Evolutionary conservation across 768 basidiomycete genomes (phyloP).

Genomic region (Podaxis sp.): DNA sequence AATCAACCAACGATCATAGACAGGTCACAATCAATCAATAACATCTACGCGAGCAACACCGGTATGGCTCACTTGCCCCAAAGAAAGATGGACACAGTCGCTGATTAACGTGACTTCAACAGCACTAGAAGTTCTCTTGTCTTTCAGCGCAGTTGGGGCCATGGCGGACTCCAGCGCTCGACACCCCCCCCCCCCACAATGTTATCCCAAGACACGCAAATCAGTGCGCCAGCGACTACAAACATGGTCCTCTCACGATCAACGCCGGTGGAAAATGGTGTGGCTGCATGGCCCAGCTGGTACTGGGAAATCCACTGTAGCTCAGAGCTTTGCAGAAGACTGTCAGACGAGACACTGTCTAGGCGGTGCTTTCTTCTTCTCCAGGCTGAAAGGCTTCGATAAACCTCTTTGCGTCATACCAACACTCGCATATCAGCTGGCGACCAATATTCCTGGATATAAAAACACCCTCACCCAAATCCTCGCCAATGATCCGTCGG

Average conservation of each 20-base stretch:
- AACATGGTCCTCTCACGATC: not conserved
- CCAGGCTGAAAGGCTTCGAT: not conserved
- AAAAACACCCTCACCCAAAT: not conserved
- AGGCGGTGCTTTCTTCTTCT: not conserved
- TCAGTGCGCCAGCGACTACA: not conserved
- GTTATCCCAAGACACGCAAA: not conserved
- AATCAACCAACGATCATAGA: too few relatives aligned
- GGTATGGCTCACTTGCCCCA: too few relatives aligned
- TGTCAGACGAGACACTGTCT: not conserved
- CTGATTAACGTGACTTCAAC: too few relatives aligned
- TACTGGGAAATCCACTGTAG: not conserved
- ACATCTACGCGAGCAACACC: too few relatives aligned
- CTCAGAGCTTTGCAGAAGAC: not conserved
- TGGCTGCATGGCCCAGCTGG: not conserved
- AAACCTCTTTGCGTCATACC: not conserved
- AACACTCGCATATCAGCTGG: not conserved
- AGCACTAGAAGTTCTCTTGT: too few relatives aligned
- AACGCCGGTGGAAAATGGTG: not conserved
- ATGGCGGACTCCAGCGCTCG: not conserved
- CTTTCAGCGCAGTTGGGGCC: too few relatives aligned
- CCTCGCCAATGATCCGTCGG: not conserved
- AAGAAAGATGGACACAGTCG: too few relatives aligned
- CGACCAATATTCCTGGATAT: not conserved
- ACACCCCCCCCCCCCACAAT: too few relatives aligned
- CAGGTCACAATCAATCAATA: too few relatives aligned